phyloP scores from a whole-genome alignment of 257 asterid species.

The Lycium ferocissimum region DNA sequence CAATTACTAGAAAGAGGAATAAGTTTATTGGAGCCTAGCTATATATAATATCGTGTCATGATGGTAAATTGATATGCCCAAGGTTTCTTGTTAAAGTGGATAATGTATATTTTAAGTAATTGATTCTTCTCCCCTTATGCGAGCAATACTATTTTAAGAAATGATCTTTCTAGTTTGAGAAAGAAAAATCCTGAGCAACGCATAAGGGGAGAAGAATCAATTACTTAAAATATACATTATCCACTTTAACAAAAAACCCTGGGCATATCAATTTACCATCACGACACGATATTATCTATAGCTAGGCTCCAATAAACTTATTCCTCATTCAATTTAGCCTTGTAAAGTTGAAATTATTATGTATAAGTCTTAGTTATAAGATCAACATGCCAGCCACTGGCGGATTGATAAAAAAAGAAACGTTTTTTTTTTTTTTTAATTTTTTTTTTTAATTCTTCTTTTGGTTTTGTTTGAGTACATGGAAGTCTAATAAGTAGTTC shows the following conservation, averaged over 20 bases:
- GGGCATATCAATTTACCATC: background rate
- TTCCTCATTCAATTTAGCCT: background rate
- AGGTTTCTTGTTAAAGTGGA: background rate
- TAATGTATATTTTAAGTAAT: background rate
- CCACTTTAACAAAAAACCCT: background rate
- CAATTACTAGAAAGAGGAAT: background rate
- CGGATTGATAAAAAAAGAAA: background rate
- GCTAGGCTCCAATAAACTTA: too few species aligned
- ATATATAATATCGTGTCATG: background rate
- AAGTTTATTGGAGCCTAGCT: too few species aligned
- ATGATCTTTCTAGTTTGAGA: background rate
- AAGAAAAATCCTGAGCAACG: too few species aligned
- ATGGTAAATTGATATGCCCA: background rate
- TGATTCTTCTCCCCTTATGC: background rate
- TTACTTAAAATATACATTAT: background rate
- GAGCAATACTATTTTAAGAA: background rate
- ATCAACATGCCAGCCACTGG: background rate
- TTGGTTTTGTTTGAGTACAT: background rate
- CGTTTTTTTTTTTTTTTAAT: background rate
- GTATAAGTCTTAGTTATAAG: background rate
- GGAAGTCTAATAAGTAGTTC: constrained; percentile 10
- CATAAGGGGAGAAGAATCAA: background rate
- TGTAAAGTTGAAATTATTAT: background rate
- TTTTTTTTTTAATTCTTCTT: background rate
- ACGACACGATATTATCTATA: background rate